Conservation (phyloP, 1,139 yeast species). For the Geotrichum aggregatum region DNA sequence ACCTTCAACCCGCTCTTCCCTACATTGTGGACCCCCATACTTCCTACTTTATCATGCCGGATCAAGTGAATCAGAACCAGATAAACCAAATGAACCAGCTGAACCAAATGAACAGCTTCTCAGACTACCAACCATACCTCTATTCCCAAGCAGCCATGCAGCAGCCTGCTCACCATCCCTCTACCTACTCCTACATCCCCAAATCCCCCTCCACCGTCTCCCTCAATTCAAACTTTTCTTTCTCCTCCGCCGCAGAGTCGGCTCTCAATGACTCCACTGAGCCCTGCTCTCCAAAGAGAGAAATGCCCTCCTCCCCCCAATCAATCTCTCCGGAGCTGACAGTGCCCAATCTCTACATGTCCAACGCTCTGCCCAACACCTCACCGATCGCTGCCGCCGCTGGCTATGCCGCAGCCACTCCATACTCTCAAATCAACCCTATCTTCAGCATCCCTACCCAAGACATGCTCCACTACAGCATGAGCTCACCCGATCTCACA, state of each 20-base stretch:
- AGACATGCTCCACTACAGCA: neutral
- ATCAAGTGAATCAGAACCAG: no score
- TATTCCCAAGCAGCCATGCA: neutral
- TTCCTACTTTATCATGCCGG: neutral
- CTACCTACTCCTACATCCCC: neutral
- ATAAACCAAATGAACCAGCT: no score
- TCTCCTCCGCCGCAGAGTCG: neutral
- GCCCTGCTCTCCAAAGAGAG: neutral
- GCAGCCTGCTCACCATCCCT: neutral
- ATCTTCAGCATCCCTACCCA: neutral
- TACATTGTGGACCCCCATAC: neutral
- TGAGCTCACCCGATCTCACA: neutral
- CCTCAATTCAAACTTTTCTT: conserved; percentile 2
- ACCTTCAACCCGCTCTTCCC: neutral
- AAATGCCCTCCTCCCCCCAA: neutral
- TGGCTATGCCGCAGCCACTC: neutral
- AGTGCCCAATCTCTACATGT: neutral
- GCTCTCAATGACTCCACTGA: neutral
- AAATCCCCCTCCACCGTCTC: conserved; percentile 1
- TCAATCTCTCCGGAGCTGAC: neutral
- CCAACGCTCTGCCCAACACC: neutral
- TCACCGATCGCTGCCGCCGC: neutral
- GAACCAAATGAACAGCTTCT: neutral
- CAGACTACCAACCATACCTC: neutral
- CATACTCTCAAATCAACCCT: neutral